Evolutionary conservation across 495 filamentous ascomycete genomes (phyloP).

Genomic region (Hypomontagnella monticulosa): DNA sequence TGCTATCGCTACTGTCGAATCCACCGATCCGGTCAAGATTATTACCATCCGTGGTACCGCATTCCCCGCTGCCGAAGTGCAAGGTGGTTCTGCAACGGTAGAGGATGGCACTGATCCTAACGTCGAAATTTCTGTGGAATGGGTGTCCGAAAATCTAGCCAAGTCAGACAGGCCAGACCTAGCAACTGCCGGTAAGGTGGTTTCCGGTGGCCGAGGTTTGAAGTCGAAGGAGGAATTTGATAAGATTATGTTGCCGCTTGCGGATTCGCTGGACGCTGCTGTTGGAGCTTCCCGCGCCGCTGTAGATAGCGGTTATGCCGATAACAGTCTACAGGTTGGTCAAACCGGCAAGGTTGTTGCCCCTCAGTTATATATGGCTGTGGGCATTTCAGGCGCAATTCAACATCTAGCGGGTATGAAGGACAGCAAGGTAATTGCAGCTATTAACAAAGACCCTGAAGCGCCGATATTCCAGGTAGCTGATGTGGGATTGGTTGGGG

Average conservation of each 20-base stretch:
- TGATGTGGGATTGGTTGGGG: conserved; percentile 92
- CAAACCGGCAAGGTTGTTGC: conserved; percentile 99
- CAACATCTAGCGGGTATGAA: conserved; percentile 99
- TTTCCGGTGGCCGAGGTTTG: conserved; percentile 92
- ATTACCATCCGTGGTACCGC: conserved; percentile 93
- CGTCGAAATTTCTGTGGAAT: conserved; percentile 74
- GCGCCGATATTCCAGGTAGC: conserved; percentile 98
- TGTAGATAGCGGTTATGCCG: conserved; percentile 97
- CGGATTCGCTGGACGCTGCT: conserved; percentile 90
- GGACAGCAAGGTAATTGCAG: conserved; percentile 99
- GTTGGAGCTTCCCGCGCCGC: conserved; percentile 94
- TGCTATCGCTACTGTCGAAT: conserved; percentile 96
- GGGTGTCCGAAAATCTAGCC: conserved; percentile 92
- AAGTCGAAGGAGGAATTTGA: conserved; percentile 99
- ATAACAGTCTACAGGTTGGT: conserved; percentile 97
- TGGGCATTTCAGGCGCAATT: conserved; percentile 95
- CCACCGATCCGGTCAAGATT: conserved; percentile 83
- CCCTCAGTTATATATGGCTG: conserved; percentile 92
- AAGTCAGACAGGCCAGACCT: conserved; percentile 96
- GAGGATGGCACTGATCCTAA: conserved; percentile 79
- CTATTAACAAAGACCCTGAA: conserved; percentile 97
- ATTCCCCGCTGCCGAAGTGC: conserved; percentile 70
- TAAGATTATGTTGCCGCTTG: conserved; percentile 86
- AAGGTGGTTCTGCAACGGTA: conserved; percentile 64
- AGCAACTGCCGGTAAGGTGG: conserved; percentile 84